A percentile compares a stretch with the other conserved stretches of the same genome.
Conservation (phyloP, 805 yeast species). For the Yamadazyma sp. region DNA sequence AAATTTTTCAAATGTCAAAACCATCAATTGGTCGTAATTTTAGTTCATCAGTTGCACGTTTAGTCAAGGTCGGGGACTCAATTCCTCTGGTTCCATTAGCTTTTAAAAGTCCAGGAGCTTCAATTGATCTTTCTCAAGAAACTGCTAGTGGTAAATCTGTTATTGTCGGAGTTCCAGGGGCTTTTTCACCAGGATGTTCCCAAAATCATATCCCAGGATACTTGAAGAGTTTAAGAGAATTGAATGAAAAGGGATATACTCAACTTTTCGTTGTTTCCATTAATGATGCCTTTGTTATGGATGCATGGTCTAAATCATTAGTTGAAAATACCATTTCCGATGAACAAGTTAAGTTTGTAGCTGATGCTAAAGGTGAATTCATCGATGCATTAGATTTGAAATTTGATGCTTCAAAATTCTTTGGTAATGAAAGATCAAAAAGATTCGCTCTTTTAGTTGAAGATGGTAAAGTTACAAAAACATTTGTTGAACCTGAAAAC, state of each 20-base stretch:
- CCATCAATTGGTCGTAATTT: too few relatives aligned
- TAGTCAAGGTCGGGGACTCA: constrained; percentile 47
- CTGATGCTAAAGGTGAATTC: constrained; percentile 79
- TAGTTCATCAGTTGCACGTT: too few relatives aligned
- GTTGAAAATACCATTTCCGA: constrained; percentile 19
- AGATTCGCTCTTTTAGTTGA: constrained; percentile 76
- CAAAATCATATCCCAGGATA: constrained; percentile 75
- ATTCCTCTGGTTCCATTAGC: constrained; percentile 58
- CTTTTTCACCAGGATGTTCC: constrained; percentile 79
- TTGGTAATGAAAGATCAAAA: constrained; percentile 73
- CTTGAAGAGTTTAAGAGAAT: constrained; percentile 46
- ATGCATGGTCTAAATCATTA: constrained; percentile 65
- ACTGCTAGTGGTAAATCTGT: constrained; percentile 31
- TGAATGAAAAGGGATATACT: constrained; percentile 64
- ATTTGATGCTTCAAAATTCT: constrained; percentile 73
- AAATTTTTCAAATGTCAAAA: too few relatives aligned
- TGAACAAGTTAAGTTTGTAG: constrained; percentile 54
- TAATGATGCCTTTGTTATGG: constrained; percentile 82
- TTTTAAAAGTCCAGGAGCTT: constrained; percentile 65
- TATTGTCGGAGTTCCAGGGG: constrained; percentile 51
- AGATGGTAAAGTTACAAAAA: constrained; percentile 64
- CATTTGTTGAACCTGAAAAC: constrained; percentile 79
- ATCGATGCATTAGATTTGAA: constrained; percentile 59
- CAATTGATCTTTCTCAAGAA: constrained; percentile 52
- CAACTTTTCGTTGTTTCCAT: constrained; percentile 69